Conservation (phyloP, 208 protist species). For the Acanthamoeba triangularis region DNA sequence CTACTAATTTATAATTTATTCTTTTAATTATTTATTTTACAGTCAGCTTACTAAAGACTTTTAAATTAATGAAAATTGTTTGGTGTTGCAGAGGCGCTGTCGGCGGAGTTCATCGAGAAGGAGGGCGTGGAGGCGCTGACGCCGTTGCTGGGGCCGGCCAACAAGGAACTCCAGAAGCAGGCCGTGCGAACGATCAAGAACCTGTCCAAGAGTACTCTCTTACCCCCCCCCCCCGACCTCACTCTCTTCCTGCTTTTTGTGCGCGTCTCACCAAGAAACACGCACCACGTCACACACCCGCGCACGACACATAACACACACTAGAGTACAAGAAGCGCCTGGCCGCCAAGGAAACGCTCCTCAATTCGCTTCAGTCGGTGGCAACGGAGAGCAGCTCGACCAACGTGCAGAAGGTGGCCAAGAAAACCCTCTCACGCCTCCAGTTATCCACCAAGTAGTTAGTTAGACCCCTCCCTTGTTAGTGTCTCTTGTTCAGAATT, state of each 20-base stretch:
- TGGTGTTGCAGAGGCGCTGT: neutral
- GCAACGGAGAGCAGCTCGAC: neutral
- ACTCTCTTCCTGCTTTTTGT: neutral
- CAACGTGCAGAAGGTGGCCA: constrained; percentile 46
- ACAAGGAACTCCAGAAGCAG: constrained; percentile 42
- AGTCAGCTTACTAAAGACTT: too few species aligned
- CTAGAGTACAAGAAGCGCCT: constrained; percentile 28
- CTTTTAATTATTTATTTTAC: too few species aligned
- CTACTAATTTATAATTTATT: too few species aligned
- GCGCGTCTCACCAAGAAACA: neutral
- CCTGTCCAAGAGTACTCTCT: neutral
- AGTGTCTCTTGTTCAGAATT: too few species aligned
- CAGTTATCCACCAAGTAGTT: neutral
- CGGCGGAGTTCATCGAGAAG: constrained; percentile 31
- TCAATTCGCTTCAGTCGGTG: constrained; percentile 12
- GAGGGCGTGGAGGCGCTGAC: neutral
- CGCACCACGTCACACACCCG: neutral
- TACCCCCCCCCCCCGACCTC: too few species aligned
- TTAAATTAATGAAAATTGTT: neutral
- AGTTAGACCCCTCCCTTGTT: too few species aligned
- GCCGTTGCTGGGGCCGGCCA: neutral
- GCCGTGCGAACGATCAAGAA: constrained; percentile 32
- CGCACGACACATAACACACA: neutral
- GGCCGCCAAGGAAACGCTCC: neutral
- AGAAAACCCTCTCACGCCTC: constrained; percentile 30